Evolutionary conservation across 768 basidiomycete genomes (phyloP).

Genomic region (Amyloporia xantha): DNA sequence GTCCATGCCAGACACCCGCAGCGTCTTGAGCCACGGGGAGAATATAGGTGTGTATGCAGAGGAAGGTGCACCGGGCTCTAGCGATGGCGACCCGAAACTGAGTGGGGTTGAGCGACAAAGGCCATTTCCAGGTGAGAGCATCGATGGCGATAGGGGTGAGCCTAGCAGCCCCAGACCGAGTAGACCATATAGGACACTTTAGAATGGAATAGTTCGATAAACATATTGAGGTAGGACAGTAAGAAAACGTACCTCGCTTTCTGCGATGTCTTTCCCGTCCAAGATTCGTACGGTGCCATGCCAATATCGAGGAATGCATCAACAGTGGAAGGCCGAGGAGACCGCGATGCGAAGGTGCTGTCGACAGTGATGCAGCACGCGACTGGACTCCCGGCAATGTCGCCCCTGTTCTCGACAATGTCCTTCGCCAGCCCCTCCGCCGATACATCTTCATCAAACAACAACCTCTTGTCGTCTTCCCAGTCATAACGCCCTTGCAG

Average conservation of each 20-base stretch:
- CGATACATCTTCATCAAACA: constrained; percentile 27
- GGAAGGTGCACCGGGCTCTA: constrained; percentile 13
- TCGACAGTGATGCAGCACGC: neutral
- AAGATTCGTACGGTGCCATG: constrained; percentile 18
- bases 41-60: constrained; percentile 16
- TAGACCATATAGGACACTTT: constrained; percentile 15
- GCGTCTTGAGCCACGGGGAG: constrained; percentile 17
- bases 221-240: too few species aligned
- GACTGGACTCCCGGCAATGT: neutral
- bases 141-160: constrained; percentile 13
- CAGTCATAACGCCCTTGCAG: constrained; percentile 28
- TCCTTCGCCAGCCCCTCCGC: constrained; percentile 24
- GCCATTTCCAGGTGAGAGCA: constrained; percentile 1
- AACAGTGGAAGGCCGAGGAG: neutral
- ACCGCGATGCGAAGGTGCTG: neutral
- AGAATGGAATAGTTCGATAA: too few species aligned
- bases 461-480: constrained; percentile 22
- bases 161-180: constrained; percentile 16
- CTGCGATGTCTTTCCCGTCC: constrained; percentile 15
- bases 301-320: constrained; percentile 12
- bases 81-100: constrained; percentile 9
- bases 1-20: constrained; percentile 16
- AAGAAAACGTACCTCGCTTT: constrained; percentile 9
- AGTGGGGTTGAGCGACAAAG: constrained; percentile 6
- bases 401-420: constrained; percentile 9